These are phyloP conservation scores for Entrophospora sp. DNA, from an alignment of 192 early-diverging fungal species.

Conservation along the genomic window DNA sequence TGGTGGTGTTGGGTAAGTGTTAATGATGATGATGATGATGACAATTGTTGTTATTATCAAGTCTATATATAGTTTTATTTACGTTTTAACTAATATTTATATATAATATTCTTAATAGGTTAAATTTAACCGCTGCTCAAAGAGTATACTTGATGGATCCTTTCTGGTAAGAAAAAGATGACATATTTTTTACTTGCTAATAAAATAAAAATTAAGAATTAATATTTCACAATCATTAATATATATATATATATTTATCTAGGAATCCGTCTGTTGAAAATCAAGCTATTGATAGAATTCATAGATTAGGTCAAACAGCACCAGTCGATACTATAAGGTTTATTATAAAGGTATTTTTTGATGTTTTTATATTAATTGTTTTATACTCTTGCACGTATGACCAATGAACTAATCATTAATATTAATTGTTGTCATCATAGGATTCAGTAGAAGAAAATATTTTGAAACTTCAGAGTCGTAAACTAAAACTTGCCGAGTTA, in stretches of 20 bases:
- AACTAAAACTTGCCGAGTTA: slow-evolving; percentile 33
- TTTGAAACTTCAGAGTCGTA: slow-evolving; percentile 43
- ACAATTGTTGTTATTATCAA: too few species aligned
- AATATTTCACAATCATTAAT: too few species aligned
- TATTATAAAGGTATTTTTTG: slow-evolving; percentile 40
- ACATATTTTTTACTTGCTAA: too few species aligned
- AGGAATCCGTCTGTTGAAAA: slow-evolving; percentile 74
- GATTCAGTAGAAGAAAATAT: slow-evolving; percentile 48
- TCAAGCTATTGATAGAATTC: slow-evolving; percentile 78
- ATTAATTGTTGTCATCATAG: slow-evolving; percentile 10
- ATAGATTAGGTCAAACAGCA: slow-evolving; percentile 66
- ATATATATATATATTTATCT: too few species aligned
- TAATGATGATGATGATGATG: neutral
- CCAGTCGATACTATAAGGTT: slow-evolving; percentile 57
- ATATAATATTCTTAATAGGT: too few species aligned
- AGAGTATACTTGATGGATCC: slow-evolving; percentile 61
- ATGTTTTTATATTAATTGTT: neutral
- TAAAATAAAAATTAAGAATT: too few species aligned
- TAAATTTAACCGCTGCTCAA: slow-evolving; percentile 65
- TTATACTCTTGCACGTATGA: too few species aligned
- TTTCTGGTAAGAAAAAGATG: slow-evolving; percentile 27
- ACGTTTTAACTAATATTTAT: too few species aligned
- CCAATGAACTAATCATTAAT: neutral
- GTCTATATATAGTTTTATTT: too few species aligned
- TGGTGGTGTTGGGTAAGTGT: slow-evolving; percentile 56